Percentiles rank a stretch among this genome's conserved stretches.
phyloP scores from a whole-genome alignment of 2,329 filamentous ascomycete species.

The Monosporascus sp. region DNA sequence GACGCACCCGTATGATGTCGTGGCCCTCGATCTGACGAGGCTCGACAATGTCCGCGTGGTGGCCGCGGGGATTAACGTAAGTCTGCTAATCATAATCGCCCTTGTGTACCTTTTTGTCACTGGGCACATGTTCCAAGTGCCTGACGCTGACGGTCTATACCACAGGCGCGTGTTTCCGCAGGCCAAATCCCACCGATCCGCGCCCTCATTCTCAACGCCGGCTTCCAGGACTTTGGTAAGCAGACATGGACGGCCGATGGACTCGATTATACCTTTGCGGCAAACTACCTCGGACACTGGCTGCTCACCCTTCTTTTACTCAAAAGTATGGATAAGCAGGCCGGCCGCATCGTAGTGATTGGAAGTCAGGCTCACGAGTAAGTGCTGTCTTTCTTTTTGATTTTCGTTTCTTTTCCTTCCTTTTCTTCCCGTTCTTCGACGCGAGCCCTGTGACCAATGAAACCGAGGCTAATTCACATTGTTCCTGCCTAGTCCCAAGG shows the following conservation, averaged over 20 bases:
- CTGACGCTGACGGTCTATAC: no score
- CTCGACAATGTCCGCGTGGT: conserved; percentile 6
- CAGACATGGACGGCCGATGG: conserved; percentile 14
- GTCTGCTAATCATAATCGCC: no score
- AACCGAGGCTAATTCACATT: background rate
- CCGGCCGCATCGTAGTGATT: conserved; percentile 14
- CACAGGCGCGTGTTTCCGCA: conserved; percentile 2
- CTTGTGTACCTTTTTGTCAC: no score
- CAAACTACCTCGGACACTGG: conserved; percentile 23
- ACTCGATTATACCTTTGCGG: conserved; percentile 17
- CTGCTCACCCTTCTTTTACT: conserved; percentile 18
- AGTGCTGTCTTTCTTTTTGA: conserved; percentile 5
- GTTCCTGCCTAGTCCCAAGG: no score
- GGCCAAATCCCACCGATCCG: conserved; percentile 32
- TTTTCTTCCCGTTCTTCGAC: background rate
- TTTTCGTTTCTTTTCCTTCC: background rate
- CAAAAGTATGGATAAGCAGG: conserved; percentile 15
- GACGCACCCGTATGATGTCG: conserved; percentile 6
- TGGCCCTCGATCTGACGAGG: conserved; percentile 7
- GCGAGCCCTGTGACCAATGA: conserved; percentile 6
- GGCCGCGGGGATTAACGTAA: conserved; percentile 4
- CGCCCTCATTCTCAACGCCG: conserved; percentile 32
- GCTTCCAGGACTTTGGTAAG: conserved; percentile 15
- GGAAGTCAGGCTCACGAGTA: conserved; percentile 28
- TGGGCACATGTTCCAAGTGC: no score